Evolutionary conservation across 352 stramenopile genomes (phyloP).

Genomic region (Phytophthora sansomeana): DNA sequence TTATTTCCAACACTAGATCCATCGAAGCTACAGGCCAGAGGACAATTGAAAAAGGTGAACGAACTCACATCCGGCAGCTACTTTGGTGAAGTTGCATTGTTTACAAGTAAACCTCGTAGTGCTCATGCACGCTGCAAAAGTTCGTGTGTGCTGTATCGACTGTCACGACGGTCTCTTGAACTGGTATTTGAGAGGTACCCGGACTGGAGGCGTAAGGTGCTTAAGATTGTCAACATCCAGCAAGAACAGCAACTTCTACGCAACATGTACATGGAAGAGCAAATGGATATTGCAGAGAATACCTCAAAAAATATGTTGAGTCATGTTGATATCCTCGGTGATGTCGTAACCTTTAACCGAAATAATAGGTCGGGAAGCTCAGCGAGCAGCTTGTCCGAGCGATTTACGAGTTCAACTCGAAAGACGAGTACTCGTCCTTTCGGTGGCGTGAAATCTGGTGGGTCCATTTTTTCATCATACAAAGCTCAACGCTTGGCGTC

Average conservation of each 20-base stretch:
- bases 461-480: conserved; percentile 38
- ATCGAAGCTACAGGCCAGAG: conserved; percentile 34
- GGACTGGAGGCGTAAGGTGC: conserved; percentile 67
- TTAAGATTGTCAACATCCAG: conserved; percentile 65
- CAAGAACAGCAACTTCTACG: conserved; percentile 58
- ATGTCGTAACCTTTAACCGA: background rate
- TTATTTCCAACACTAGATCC: conserved; percentile 29
- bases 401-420: background rate
- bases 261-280: conserved; percentile 70
- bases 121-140: conserved; percentile 56
- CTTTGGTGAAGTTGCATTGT: conserved; percentile 65
- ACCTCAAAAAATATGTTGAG: conserved; percentile 19
- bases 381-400: conserved; percentile 13
- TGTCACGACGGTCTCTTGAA: conserved; percentile 57
- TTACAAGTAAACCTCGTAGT: conserved; percentile 56
- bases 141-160: conserved; percentile 63
- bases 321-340: conserved; percentile 23
- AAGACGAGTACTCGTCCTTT: conserved; percentile 1
- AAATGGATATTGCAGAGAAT: conserved; percentile 46
- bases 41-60: conserved; percentile 61
- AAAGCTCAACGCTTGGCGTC: conserved; percentile 33
- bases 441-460: conserved; percentile 8
- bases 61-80: conserved; percentile 60
- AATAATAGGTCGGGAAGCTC: conserved; percentile 8
- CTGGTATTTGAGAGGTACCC: conserved; percentile 71